phyloP scores from a whole-genome alignment of 2,329 filamentous ascomycete species.

The Trichoderma cornu-damae region DNA sequence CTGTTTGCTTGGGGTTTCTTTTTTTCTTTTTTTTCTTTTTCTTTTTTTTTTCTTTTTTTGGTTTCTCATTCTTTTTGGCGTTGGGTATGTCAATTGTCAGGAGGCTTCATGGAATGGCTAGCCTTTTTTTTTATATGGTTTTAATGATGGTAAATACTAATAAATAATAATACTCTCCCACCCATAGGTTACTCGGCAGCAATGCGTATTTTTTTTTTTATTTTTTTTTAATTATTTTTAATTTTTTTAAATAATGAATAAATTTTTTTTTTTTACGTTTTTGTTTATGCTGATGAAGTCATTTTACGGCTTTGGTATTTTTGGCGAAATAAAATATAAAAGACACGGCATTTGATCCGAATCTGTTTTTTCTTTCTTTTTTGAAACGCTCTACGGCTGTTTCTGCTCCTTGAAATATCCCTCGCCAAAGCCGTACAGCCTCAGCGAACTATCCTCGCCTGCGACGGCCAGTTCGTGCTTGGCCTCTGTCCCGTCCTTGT shows the following conservation, averaged over 20 bases:
- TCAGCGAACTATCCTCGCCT: slow-evolving; percentile 57
- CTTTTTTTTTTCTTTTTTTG: too few relatives aligned
- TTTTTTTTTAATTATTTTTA: not conserved
- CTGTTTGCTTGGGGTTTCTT: not conserved
- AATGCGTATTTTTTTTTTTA: too few relatives aligned
- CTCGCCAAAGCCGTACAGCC: slow-evolving; percentile 46
- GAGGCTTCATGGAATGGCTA: not conserved
- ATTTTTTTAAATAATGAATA: too few relatives aligned
- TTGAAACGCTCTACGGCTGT: not conserved
- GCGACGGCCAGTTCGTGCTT: slow-evolving; percentile 46
- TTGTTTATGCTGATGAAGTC: too few relatives aligned
- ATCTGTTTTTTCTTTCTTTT: too few relatives aligned
- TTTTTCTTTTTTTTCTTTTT: not conserved
- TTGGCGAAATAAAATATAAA: too few relatives aligned
- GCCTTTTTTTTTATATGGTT: slow-evolving; percentile 4
- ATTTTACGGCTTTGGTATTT: too few relatives aligned
- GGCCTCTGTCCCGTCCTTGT: slow-evolving; percentile 26
- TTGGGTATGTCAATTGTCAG: not conserved
- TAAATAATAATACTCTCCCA: not conserved
- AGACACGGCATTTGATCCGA: not conserved
- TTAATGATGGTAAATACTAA: slow-evolving; percentile 15
- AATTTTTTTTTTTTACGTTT: too few relatives aligned
- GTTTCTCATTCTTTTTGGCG: slow-evolving; percentile 3
- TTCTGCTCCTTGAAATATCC: slow-evolving; percentile 6
- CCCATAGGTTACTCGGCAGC: too few relatives aligned